Conservation (phyloP, 495 filamentous ascomycete species). For the Copromyces sp. region DNA sequence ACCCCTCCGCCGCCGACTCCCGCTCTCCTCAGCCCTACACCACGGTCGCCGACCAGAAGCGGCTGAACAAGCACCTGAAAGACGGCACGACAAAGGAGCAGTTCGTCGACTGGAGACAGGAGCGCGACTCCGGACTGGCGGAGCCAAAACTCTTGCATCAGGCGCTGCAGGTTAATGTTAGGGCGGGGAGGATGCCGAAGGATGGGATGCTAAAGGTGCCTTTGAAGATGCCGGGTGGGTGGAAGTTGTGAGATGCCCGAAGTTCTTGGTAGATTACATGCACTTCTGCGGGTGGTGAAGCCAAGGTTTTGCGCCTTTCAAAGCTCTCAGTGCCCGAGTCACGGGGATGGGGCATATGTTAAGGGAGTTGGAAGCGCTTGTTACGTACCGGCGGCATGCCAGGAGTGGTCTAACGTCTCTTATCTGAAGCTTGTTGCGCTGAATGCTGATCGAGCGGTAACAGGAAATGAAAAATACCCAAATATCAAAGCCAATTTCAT, state of each 20-base stretch:
- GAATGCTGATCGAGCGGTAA: background rate
- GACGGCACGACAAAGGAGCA: constrained; percentile 29
- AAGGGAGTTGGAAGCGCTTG: background rate
- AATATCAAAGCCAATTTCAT: background rate
- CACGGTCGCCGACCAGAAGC: constrained; percentile 41
- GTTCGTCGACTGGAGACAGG: constrained; percentile 38
- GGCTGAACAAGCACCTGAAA: constrained; percentile 44
- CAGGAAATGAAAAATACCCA: background rate
- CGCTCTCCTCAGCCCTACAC: constrained; percentile 30
- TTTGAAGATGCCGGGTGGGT: constrained; percentile 7
- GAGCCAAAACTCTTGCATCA: constrained; percentile 46
- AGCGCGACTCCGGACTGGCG: constrained; percentile 36
- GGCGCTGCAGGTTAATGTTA: constrained; percentile 50
- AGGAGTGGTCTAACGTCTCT: background rate
- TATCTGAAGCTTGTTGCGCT: background rate
- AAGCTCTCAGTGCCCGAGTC: background rate
- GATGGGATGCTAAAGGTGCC: constrained; percentile 36
- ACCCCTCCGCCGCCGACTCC: constrained; percentile 27
- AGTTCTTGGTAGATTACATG: background rate
- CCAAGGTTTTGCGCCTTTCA: background rate
- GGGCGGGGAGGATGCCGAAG: constrained; percentile 41
- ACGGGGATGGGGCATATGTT: background rate
- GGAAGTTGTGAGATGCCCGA: background rate
- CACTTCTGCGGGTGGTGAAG: background rate
- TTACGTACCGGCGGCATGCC: background rate